A percentile compares a stretch with the other conserved stretches of the same genome.
These are phyloP conservation scores for Penicillium paradoxum DNA, from an alignment of 495 filamentous ascomycete genomes.

Conservation along the genomic window DNA sequence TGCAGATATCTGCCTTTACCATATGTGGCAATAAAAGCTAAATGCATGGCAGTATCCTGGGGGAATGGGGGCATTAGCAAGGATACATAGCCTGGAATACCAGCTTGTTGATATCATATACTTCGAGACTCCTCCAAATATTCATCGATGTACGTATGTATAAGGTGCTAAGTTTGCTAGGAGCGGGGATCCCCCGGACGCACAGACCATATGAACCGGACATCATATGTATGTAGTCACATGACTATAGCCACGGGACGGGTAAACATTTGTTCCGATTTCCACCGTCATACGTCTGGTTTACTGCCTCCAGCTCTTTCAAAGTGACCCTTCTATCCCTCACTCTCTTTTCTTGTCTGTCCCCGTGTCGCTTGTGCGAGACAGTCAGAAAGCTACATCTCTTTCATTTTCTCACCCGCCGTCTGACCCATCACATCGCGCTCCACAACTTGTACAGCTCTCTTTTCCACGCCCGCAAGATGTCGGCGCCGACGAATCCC, in stretches of 20 bases:
- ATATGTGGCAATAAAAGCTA: no score
- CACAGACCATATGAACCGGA: background rate
- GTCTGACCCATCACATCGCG: background rate
- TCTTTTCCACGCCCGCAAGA: conserved; percentile 11
- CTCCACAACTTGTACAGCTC: background rate
- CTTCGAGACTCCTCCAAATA: no score
- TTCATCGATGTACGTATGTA: no score
- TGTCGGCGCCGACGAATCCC: conserved; percentile 36
- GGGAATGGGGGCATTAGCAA: no score
- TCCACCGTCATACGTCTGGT: background rate
- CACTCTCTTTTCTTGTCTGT: background rate
- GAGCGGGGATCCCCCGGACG: background rate
- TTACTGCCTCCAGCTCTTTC: background rate
- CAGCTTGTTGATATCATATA: no score
- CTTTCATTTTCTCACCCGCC: background rate
- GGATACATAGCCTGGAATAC: no score
- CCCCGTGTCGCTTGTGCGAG: background rate
- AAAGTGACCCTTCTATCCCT: background rate
- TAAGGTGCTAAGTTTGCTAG: no score
- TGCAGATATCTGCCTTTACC: no score
- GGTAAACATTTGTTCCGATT: background rate
- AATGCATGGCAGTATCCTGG: no score
- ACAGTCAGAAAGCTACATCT: background rate
- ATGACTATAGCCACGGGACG: background rate
- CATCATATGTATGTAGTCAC: background rate